Conservation (phyloP, 192 early-diverging fungal species). For the Coemansia sp. region DNA sequence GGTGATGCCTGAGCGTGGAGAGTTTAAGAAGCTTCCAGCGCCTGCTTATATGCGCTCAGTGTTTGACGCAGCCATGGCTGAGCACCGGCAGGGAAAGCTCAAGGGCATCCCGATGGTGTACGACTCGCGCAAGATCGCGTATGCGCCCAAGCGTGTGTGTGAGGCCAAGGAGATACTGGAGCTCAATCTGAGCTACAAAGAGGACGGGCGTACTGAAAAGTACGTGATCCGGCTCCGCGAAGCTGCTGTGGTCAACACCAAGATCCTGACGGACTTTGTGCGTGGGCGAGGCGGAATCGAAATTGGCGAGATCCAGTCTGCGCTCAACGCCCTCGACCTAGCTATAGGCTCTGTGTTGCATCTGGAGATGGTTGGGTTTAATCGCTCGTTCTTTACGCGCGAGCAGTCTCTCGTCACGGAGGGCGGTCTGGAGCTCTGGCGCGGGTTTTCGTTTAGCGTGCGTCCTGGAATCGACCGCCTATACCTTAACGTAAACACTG, state of each 20-base stretch:
- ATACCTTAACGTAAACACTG: slow-evolving; percentile 73
- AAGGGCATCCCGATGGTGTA: slow-evolving; percentile 68
- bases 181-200: slow-evolving; percentile 57
- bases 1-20: slow-evolving; percentile 59
- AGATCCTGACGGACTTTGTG: slow-evolving; percentile 25
- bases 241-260: slow-evolving; percentile 60
- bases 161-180: slow-evolving; percentile 56
- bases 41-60: slow-evolving; percentile 66
- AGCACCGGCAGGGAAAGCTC: slow-evolving; percentile 56
- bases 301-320: slow-evolving; percentile 36
- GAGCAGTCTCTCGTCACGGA: slow-evolving; percentile 50
- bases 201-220: slow-evolving; percentile 49
- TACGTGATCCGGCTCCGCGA: slow-evolving; percentile 62
- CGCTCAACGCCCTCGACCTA: slow-evolving; percentile 75
- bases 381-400: slow-evolving; percentile 91
- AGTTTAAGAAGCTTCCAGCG: slow-evolving; percentile 32
- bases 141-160: slow-evolving; percentile 79
- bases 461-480: slow-evolving; percentile 71
- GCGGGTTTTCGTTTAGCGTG: slow-evolving; percentile 89
- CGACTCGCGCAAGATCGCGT: slow-evolving; percentile 85
- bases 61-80: slow-evolving; percentile 57
- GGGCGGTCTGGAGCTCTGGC: slow-evolving; percentile 89
- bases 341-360: slow-evolving; percentile 80
- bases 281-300: slow-evolving; percentile 9
- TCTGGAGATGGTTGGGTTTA: slow-evolving; percentile 72